Conservation (phyloP, 495 filamentous ascomycete genomes). For the Daldinia vernicosa region DNA sequence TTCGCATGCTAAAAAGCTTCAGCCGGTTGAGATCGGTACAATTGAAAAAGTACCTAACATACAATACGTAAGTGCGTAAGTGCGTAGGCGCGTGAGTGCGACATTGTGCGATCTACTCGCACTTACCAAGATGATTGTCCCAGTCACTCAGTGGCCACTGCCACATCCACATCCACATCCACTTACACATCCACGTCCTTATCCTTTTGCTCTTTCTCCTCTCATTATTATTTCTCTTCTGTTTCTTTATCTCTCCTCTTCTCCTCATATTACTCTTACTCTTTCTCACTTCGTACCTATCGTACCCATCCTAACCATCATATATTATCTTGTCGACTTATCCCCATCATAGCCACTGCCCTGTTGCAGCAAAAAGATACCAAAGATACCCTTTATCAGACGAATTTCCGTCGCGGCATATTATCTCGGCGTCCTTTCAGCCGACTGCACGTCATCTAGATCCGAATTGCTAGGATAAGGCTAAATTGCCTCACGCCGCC, state of each 20-base stretch:
- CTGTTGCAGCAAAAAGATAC: slow-evolving; percentile 20
- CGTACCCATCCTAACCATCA: slow-evolving; percentile 25
- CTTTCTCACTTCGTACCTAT: slow-evolving; percentile 26
- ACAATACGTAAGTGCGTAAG: slow-evolving; percentile 15
- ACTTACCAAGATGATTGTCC: slow-evolving; percentile 33
- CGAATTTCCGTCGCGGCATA: slow-evolving; percentile 9
- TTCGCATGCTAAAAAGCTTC: slow-evolving; percentile 32
- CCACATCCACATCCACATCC: slow-evolving; percentile 19
- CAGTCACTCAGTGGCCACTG: slow-evolving; percentile 21
- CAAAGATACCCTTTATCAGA: slow-evolving; percentile 24
- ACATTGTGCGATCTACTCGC: slow-evolving; percentile 37
- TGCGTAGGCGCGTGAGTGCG: slow-evolving; percentile 33
- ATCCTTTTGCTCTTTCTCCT: slow-evolving; percentile 24
- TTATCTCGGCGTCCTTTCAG: slow-evolving; percentile 31
- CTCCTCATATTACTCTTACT: slow-evolving; percentile 22
- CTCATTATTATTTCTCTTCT: slow-evolving; percentile 1
- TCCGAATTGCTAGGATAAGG: slow-evolving; percentile 43
- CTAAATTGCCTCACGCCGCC: slow-evolving; percentile 38
- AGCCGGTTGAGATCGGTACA: slow-evolving; percentile 39
- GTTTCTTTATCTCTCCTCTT: not conserved
- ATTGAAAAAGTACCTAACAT: too few relatives aligned
- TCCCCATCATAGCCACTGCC: slow-evolving; percentile 12
- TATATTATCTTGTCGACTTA: slow-evolving; percentile 11
- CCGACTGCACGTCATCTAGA: slow-evolving; percentile 29
- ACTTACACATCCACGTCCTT: slow-evolving; percentile 1